Evolutionary conservation across 371 early-diverging fungal genomes (phyloP).

Genomic region (Apophysomyces ossiformis): DNA sequence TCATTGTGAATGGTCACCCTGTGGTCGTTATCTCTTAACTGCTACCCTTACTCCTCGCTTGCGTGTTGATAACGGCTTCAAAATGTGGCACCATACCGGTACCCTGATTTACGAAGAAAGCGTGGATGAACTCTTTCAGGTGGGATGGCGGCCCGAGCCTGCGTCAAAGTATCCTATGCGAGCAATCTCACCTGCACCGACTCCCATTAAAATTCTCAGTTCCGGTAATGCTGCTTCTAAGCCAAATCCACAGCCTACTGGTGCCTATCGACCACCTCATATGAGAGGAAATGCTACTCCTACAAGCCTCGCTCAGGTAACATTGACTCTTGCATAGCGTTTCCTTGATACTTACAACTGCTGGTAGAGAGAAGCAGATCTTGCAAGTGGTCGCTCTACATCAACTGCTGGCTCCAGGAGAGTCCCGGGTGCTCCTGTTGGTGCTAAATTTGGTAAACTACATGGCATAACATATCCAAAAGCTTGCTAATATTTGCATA

Average conservation of each 20-base stretch:
- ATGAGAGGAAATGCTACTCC: conserved; percentile 64
- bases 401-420: conserved; percentile 26
- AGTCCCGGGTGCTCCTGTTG: conserved; percentile 40
- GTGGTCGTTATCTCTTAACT: conserved; percentile 90
- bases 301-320: conserved; percentile 48
- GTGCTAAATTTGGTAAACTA: conserved; percentile 22
- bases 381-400: conserved; percentile 37
- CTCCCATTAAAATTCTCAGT: conserved; percentile 44
- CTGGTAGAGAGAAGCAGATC: conserved; percentile 34
- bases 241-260: conserved; percentile 50
- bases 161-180: conserved; percentile 72
- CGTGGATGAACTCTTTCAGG: conserved; percentile 89
- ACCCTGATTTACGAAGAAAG: conserved; percentile 75
- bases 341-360: not conserved
- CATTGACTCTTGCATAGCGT: not conserved
- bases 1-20: conserved; percentile 90
- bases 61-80: conserved; percentile 97
- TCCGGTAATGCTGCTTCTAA: conserved; percentile 37
- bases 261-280: conserved; percentile 84
- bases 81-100: conserved; percentile 96
- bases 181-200: conserved; percentile 68
- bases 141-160: conserved; percentile 73
- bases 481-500: not conserved
- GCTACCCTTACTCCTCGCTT: conserved; percentile 92
- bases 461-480: not conserved